A percentile compares a stretch with the other conserved stretches of the same genome.
Evolutionary conservation across 495 filamentous ascomycete genomes (phyloP).

Genomic region (Daldinia childiae): DNA sequence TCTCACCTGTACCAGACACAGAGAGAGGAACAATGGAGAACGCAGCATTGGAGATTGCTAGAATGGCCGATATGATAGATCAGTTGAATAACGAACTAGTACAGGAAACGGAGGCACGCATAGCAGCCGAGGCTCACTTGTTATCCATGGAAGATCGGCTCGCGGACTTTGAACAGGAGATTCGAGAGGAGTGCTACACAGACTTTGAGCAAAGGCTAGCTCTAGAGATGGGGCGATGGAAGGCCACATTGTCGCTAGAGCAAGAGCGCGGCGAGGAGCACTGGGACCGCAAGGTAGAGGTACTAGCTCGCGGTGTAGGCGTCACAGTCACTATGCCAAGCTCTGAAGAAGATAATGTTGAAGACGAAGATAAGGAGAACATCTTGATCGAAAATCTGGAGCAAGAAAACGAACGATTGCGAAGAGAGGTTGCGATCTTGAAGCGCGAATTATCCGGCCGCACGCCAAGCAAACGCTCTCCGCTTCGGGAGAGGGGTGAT

Average conservation of each 20-base stretch:
- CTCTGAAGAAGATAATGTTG: conserved; percentile 38
- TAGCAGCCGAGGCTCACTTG: conserved; percentile 67
- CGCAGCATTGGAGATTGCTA: conserved; percentile 76
- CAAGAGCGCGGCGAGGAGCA: conserved; percentile 81
- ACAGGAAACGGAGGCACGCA: conserved; percentile 62
- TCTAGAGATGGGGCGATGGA: conserved; percentile 78
- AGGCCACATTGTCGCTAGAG: conserved; percentile 75
- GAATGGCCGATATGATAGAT: conserved; percentile 79
- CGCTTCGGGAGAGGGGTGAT: conserved; percentile 55
- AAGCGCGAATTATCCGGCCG: conserved; percentile 57
- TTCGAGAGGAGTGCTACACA: conserved; percentile 87
- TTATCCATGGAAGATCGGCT: conserved; percentile 72
- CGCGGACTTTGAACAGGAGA: conserved; percentile 78
- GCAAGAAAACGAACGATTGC: conserved; percentile 68
- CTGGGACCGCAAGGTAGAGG: conserved; percentile 88
- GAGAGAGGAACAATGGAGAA: conserved; percentile 76
- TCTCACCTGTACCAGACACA: conserved; percentile 58
- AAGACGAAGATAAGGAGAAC: conserved; percentile 62
- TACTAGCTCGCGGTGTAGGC: conserved; percentile 75
- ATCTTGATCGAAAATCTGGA: conserved; percentile 65
- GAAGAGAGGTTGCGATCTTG: conserved; percentile 60
- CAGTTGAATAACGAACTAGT: conserved; percentile 70
- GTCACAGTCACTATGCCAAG: conserved; percentile 35
- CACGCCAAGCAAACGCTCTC: conserved; percentile 55
- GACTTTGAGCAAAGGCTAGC: conserved; percentile 86